Percentiles rank a stretch among this genome's conserved stretches.
These are phyloP conservation scores for Phytophthora cryptogea DNA, from an alignment of 352 stramenopile species.

Conservation along the genomic window DNA sequence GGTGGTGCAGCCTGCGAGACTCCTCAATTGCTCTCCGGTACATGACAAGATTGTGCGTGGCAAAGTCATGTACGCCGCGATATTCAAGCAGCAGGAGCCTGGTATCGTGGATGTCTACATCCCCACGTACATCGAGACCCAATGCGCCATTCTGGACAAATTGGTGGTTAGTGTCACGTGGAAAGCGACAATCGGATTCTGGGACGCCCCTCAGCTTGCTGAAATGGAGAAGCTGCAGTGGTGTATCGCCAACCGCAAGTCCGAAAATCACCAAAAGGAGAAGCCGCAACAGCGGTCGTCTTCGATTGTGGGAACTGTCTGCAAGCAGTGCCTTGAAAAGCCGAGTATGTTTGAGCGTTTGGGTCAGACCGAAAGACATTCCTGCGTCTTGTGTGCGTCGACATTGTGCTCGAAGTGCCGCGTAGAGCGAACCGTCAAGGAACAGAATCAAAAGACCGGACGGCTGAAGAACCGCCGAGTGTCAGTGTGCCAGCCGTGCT, in stretches of 20 bases:
- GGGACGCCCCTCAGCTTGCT: conserved; percentile 19
- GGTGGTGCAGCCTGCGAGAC: conserved; percentile 44
- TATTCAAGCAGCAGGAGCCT: conserved; percentile 31
- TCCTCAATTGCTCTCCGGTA: conserved; percentile 18
- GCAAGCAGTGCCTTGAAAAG: conserved; percentile 16
- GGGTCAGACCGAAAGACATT: conserved; percentile 2
- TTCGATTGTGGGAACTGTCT: conserved; percentile 1
- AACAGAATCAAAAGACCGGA: conserved; percentile 7
- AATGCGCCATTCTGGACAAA: conserved; percentile 18
- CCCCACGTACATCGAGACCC: conserved; percentile 22
- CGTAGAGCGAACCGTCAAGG: conserved; percentile 23
- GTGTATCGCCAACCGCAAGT: conserved; percentile 9
- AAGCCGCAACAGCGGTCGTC: conserved; percentile 10
- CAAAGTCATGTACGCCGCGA: conserved; percentile 26
- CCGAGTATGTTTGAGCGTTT: conserved; percentile 10
- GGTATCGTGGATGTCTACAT: conserved; percentile 29
- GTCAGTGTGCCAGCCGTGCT: conserved; percentile 22
- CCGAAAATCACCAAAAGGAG: conserved; percentile 5
- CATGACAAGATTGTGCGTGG: conserved; percentile 20
- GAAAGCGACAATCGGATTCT: conserved; percentile 19
- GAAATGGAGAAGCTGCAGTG: conserved; percentile 35
- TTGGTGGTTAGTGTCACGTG: conserved; percentile 14
- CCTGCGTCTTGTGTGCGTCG: conserved; percentile 16
- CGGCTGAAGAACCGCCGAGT: conserved; percentile 16
- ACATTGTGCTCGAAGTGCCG: conserved; percentile 20